phyloP scores from a whole-genome alignment of 2,329 filamentous ascomycete genomes.

The Chaetoscypha palmicola region DNA sequence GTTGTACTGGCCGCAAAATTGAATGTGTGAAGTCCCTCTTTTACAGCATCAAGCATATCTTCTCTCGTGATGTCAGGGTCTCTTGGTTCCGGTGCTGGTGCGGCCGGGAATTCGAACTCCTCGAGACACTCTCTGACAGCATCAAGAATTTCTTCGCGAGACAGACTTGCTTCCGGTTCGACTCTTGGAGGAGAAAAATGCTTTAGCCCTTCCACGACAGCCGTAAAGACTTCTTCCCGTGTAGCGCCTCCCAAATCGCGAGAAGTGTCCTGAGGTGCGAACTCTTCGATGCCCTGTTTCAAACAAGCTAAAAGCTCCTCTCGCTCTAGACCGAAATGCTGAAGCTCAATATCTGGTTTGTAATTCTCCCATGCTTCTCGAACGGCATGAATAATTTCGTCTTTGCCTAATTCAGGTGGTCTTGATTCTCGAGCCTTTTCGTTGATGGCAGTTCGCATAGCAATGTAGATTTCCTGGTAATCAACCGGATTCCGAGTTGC shows the following conservation, averaged over 20 bases:
- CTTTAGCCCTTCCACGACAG: constrained; percentile 78
- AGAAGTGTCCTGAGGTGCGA: constrained; percentile 41
- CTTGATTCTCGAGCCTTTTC: constrained; percentile 46
- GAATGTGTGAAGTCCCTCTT: constrained; percentile 76
- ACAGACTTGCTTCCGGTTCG: constrained; percentile 60
- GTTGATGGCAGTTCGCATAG: constrained; percentile 66
- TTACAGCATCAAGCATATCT: constrained; percentile 75
- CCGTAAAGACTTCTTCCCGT: constrained; percentile 77
- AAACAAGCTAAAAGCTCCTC: constrained; percentile 86
- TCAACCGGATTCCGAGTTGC: constrained; percentile 61
- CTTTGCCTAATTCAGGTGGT: constrained; percentile 55
- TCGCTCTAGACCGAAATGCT: constrained; percentile 82
- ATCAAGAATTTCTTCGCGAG: constrained; percentile 75
- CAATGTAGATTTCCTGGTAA: constrained; percentile 78
- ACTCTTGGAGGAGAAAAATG: constrained; percentile 70
- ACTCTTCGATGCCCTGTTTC: constrained; percentile 75
- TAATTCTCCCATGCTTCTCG: constrained; percentile 90
- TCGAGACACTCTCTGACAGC: constrained; percentile 82
- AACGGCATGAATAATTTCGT: constrained; percentile 81
- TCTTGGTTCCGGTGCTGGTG: constrained; percentile 49
- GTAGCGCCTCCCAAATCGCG: constrained; percentile 51
- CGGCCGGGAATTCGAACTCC: constrained; percentile 69
- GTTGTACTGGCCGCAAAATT: constrained; percentile 58
- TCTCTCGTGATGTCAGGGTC: constrained; percentile 50
- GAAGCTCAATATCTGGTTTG: constrained; percentile 85